phyloP scores from a whole-genome alignment of 345 rosid species.

The Noccaea bulbosa region DNA sequence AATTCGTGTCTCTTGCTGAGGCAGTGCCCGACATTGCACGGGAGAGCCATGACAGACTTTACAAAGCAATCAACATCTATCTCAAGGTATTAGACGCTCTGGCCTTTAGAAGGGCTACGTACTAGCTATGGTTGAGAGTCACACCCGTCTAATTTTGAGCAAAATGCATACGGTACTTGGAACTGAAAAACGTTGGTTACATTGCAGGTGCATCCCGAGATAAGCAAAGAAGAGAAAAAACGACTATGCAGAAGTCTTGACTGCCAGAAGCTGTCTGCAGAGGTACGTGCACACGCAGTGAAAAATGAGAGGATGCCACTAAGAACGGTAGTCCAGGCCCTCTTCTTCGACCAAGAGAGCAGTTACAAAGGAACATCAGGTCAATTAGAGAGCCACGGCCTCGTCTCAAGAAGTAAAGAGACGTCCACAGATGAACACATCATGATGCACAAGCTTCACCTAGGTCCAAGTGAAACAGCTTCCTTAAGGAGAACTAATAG shows the following conservation, averaged over 20 bases:
- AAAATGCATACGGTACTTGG: slow-evolving; percentile 5
- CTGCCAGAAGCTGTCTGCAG: slow-evolving; percentile 91
- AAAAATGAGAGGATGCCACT: slow-evolving; percentile 93
- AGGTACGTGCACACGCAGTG: slow-evolving; percentile 86
- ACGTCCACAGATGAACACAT: neutral
- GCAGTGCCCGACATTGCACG: slow-evolving; percentile 69
- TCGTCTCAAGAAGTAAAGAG: slow-evolving; percentile 37
- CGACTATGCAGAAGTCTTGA: slow-evolving; percentile 77
- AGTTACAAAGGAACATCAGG: slow-evolving; percentile 41
- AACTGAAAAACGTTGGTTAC: slow-evolving; percentile 28
- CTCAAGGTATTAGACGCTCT: slow-evolving; percentile 64
- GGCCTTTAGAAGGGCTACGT: neutral
- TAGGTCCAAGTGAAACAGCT: slow-evolving; percentile 39
- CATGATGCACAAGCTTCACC: slow-evolving; percentile 39
- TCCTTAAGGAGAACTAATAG: slow-evolving; percentile 34
- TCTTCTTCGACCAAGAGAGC: slow-evolving; percentile 86
- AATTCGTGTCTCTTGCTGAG: slow-evolving; percentile 71
- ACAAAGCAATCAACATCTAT: slow-evolving; percentile 82
- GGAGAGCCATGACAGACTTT: slow-evolving; percentile 77
- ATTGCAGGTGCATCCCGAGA: slow-evolving; percentile 82
- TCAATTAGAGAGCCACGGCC: slow-evolving; percentile 30
- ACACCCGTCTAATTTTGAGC: slow-evolving; percentile 2
- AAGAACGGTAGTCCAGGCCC: slow-evolving; percentile 92
- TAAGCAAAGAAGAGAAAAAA: slow-evolving; percentile 84
- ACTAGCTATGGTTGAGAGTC: slow-evolving; percentile 24